Percentiles rank a stretch among this genome's conserved stretches.
Conservation (phyloP, 352 stramenopile genomes). For the Phytopythium aichiense region DNA sequence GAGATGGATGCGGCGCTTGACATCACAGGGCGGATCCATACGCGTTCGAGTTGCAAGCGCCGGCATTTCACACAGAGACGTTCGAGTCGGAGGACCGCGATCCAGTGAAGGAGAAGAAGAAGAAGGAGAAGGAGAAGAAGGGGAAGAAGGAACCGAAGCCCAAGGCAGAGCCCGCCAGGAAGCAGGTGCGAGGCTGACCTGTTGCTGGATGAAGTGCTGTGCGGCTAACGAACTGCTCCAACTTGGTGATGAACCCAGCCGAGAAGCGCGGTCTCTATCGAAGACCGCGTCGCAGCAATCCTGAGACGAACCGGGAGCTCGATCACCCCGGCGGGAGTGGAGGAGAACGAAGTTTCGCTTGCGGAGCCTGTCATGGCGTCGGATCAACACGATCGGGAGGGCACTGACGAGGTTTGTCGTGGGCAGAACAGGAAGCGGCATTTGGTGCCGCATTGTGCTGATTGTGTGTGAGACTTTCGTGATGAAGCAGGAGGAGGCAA, state of each 20-base stretch:
- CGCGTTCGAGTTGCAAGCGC: constrained; percentile 56
- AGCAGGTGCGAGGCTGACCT: background rate
- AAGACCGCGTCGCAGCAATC: constrained; percentile 75
- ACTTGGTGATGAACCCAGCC: constrained; percentile 4
- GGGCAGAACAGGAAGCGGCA: background rate
- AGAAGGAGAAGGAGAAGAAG: constrained; percentile 29
- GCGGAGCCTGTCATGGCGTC: background rate
- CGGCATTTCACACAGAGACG: constrained; percentile 19
- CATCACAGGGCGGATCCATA: constrained; percentile 58
- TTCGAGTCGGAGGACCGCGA: constrained; percentile 21
- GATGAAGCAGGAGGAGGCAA: background rate
- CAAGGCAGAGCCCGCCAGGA: constrained; percentile 17
- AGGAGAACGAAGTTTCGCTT: constrained; percentile 5
- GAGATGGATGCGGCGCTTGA: background rate
- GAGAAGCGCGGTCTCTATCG: constrained; percentile 36
- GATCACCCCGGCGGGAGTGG: background rate
- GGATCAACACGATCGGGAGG: background rate
- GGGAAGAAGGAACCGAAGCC: constrained; percentile 26
- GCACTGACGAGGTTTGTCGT: background rate
- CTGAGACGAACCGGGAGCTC: constrained; percentile 73
- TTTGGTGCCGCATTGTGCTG: background rate
- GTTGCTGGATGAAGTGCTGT: background rate
- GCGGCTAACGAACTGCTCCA: background rate
- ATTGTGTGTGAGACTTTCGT: background rate
- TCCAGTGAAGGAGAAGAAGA: constrained; percentile 17